Evolutionary conservation across 202 grass and related monocot species (phyloP).

Genomic region (Sporobolus alterniflorus): DNA sequence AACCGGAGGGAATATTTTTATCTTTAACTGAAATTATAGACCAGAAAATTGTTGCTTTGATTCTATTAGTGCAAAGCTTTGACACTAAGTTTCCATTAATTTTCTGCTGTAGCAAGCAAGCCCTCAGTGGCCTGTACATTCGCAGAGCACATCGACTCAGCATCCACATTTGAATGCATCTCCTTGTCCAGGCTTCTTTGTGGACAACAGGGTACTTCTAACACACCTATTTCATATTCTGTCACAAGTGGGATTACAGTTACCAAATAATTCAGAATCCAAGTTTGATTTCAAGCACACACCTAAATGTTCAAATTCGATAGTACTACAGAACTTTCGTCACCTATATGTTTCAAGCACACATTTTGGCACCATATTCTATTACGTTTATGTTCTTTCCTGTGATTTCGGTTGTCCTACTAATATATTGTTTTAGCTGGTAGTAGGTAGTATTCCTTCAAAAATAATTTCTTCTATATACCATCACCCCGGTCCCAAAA

Average conservation of each 20-base stretch:
- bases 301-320: neutral
- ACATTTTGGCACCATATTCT: no score
- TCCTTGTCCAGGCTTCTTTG: conserved; percentile 52
- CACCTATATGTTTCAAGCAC: no score
- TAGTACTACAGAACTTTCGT: no score
- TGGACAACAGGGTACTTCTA: conserved; percentile 52
- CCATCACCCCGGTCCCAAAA: no score
- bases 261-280: neutral
- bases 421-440: no score
- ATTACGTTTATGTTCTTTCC: neutral
- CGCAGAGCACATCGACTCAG: conserved; percentile 27
- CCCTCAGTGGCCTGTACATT: conserved; percentile 43
- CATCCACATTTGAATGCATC: conserved; percentile 44
- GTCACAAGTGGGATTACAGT: neutral
- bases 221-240: neutral
- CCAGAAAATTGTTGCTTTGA: neutral
- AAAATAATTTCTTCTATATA: no score
- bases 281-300: neutral
- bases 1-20: no score
- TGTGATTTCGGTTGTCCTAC: neutral
- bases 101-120: conserved; percentile 43
- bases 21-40: neutral
- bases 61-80: neutral
- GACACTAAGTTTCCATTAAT: neutral
- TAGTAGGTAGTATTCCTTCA: no score